These are phyloP conservation scores for Xylaria sp. DNA, from an alignment of 2,329 filamentous ascomycete species.

Conservation along the genomic window DNA sequence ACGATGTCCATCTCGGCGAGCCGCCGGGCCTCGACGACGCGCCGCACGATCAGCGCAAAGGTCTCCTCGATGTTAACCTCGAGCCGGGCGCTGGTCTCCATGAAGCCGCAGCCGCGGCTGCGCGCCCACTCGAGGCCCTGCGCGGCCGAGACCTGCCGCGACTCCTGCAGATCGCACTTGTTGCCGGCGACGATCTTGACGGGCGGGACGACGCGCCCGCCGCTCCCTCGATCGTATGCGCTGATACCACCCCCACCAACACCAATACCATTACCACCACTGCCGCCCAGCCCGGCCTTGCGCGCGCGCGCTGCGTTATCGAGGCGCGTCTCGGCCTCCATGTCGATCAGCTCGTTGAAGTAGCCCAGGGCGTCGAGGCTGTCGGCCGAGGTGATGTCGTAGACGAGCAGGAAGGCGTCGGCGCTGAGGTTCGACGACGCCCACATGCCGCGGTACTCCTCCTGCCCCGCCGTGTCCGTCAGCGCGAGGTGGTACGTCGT, in stretches of 20 bases:
- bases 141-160: slow-evolving; percentile 74
- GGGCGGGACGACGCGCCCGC: slow-evolving; percentile 70
- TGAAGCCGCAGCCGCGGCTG: slow-evolving; percentile 79
- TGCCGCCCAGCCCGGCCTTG: slow-evolving; percentile 54
- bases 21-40: slow-evolving; percentile 68
- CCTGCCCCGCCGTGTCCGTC: slow-evolving; percentile 88
- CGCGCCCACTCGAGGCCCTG: slow-evolving; percentile 82
- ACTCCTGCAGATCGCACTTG: slow-evolving; percentile 83
- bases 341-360: slow-evolving; percentile 86
- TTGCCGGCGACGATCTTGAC: slow-evolving; percentile 88
- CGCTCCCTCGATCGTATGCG: slow-evolving; percentile 50
- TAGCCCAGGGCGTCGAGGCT: slow-evolving; percentile 78
- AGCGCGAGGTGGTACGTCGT: slow-evolving; percentile 82
- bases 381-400: slow-evolving; percentile 80
- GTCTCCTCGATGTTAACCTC: slow-evolving; percentile 93
- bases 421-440: slow-evolving; percentile 80
- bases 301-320: slow-evolving; percentile 69
- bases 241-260: slow-evolving; percentile 21
- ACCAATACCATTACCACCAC: slow-evolving; percentile 20
- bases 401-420: slow-evolving; percentile 86
- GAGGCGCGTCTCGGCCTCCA: slow-evolving; percentile 77
- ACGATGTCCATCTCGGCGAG: slow-evolving; percentile 61
- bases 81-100: slow-evolving; percentile 86
- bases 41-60: slow-evolving; percentile 75
- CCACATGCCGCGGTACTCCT: slow-evolving; percentile 91